phyloP scores from a whole-genome alignment of 2,329 filamentous ascomycete genomes.

The Metarhizium humberi region DNA sequence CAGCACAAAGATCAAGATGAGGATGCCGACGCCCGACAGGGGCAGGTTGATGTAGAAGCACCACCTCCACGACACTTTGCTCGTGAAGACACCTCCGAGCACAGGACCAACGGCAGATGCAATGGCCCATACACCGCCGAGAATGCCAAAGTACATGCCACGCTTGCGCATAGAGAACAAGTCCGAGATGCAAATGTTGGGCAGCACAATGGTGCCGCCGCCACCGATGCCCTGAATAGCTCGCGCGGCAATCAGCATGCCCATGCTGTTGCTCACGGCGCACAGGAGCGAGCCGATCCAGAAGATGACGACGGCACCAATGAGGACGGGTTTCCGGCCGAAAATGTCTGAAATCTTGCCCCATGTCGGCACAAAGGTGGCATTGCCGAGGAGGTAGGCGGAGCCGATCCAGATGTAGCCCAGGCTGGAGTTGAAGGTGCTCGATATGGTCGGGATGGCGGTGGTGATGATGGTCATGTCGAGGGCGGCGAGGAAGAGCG shows the following conservation, averaged over 20 bases:
- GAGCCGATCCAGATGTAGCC: slow-evolving; percentile 74
- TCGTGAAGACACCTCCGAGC: slow-evolving; percentile 59
- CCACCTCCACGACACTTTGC: slow-evolving; percentile 58
- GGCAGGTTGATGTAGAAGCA: slow-evolving; percentile 59
- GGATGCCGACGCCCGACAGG: slow-evolving; percentile 34
- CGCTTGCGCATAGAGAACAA: slow-evolving; percentile 42
- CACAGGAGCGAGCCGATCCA: slow-evolving; percentile 45
- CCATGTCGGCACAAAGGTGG: slow-evolving; percentile 60
- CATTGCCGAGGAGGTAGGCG: slow-evolving; percentile 63
- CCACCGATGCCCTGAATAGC: slow-evolving; percentile 49
- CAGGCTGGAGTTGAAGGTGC: slow-evolving; percentile 52
- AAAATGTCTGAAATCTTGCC: slow-evolving; percentile 52
- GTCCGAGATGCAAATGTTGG: slow-evolving; percentile 50
- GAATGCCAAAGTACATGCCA: slow-evolving; percentile 41
- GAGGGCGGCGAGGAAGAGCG: slow-evolving; percentile 44
- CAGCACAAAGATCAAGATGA: slow-evolving; percentile 50
- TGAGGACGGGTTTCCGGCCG: slow-evolving; percentile 45
- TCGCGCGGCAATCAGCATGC: slow-evolving; percentile 43
- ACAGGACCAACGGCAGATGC: slow-evolving; percentile 57
- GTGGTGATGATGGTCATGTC: slow-evolving; percentile 58
- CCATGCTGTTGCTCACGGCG: slow-evolving; percentile 38
- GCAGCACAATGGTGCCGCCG: slow-evolving; percentile 48
- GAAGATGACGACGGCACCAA: slow-evolving; percentile 42
- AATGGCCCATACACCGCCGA: slow-evolving; percentile 53
- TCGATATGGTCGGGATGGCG: slow-evolving; percentile 55